These are phyloP conservation scores for Neofusicoccum parvum DNA, from an alignment of 2,329 filamentous ascomycete genomes.

Conservation along the genomic window DNA sequence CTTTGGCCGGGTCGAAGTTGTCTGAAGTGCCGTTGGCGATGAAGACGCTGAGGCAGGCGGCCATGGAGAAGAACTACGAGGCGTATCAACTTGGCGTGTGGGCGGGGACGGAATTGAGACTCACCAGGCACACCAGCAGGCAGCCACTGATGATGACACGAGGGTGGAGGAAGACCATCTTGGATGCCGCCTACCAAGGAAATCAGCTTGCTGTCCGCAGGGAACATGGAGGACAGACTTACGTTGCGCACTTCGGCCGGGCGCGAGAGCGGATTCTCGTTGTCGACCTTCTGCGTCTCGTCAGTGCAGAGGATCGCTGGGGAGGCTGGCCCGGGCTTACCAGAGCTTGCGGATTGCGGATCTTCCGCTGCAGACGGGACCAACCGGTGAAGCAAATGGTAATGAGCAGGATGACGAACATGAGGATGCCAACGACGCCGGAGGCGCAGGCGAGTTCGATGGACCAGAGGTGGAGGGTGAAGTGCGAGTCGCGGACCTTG, in stretches of 20 bases:
- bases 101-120: background rate
- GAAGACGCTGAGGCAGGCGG: background rate
- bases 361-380: background rate
- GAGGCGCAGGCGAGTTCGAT: background rate
- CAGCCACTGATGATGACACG: constrained; percentile 1
- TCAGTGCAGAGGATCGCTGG: background rate
- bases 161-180: constrained; percentile 8
- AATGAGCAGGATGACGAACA: background rate
- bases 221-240: background rate
- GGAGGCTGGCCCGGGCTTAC: background rate
- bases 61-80: background rate
- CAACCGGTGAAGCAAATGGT: background rate
- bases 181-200: background rate
- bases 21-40: background rate
- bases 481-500: background rate
- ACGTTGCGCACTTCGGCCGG: background rate
- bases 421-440: background rate
- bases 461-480: constrained; percentile 10
- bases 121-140: background rate
- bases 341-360: background rate
- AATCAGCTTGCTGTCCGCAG: background rate
- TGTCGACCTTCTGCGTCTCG: background rate
- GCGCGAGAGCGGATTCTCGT: background rate
- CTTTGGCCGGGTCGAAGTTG: background rate
- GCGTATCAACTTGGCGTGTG: background rate